phyloP scores from a whole-genome alignment of 129 eudicot species.

The Flaveria trinervia region DNA sequence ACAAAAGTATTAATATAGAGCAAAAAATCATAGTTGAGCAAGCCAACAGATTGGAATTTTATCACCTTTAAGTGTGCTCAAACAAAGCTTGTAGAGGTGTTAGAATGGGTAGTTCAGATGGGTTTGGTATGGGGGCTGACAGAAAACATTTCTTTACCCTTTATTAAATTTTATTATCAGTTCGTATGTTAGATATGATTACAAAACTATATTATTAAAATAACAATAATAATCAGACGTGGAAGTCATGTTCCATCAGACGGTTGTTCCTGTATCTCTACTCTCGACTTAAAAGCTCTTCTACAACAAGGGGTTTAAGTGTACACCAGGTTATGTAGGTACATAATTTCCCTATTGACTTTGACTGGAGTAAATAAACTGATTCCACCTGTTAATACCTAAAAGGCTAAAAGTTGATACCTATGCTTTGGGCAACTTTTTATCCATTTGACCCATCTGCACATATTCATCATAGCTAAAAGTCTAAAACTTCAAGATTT shows the following conservation, averaged over 20 bases:
- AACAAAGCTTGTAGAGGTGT: background rate
- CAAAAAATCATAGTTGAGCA: background rate
- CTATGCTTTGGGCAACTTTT: background rate
- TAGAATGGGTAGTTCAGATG: background rate
- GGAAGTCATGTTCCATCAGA: background rate
- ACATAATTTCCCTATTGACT: background rate
- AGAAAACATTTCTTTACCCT: background rate
- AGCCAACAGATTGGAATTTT: too few species aligned
- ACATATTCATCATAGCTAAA: background rate
- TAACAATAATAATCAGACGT: background rate
- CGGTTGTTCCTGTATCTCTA: background rate
- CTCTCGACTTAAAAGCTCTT: background rate
- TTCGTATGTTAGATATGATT: background rate
- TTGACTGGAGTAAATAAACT: background rate
- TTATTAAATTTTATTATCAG: background rate
- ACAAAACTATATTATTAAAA: background rate
- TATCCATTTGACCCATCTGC: background rate
- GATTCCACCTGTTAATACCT: background rate
- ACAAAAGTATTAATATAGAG: background rate
- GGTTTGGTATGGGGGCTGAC: background rate
- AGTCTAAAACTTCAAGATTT: background rate
- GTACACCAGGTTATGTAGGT: background rate
- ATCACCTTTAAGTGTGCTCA: background rate
- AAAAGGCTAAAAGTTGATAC: background rate
- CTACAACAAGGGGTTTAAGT: background rate